Conservation (phyloP, 805 yeast species). For the Candida pseudoglaebosa region DNA sequence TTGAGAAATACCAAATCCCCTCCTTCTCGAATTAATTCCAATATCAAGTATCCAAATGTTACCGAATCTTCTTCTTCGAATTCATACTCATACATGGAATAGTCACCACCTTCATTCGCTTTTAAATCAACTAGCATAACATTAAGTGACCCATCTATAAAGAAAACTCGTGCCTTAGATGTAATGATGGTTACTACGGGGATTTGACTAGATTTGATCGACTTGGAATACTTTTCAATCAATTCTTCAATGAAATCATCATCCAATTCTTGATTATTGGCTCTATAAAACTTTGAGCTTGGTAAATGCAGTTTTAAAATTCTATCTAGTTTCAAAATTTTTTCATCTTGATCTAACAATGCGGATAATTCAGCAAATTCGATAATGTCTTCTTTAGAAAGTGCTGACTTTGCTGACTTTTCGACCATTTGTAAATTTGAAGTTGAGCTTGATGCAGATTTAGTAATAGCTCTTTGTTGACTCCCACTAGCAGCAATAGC, state of each 20-base stretch:
- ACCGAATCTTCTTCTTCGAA: slow-evolving; percentile 50
- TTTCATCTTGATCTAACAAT: slow-evolving; percentile 30
- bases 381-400: slow-evolving; percentile 11
- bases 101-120: slow-evolving; percentile 42
- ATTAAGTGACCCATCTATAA: slow-evolving; percentile 31
- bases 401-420: slow-evolving; percentile 1
- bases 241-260: slow-evolving; percentile 30
- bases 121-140: slow-evolving; percentile 38
- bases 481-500: slow-evolving; percentile 5
- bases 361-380: slow-evolving; percentile 32
- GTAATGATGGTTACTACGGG: slow-evolving; percentile 39
- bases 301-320: slow-evolving; percentile 34
- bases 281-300: slow-evolving; percentile 19
- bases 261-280: slow-evolving; percentile 18
- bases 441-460: not conserved
- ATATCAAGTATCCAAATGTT: slow-evolving; percentile 57
- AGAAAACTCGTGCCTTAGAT: slow-evolving; percentile 38
- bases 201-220: slow-evolving; percentile 17
- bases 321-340: slow-evolving; percentile 37
- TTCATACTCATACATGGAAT: slow-evolving; percentile 79
- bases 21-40: slow-evolving; percentile 56
- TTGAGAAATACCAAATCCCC: slow-evolving; percentile 53
- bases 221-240: slow-evolving; percentile 19
- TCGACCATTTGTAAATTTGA: not conserved
- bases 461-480: not conserved